Percentiles rank a stretch among this genome's conserved stretches.
Evolutionary conservation across 202 grass and related monocot species (phyloP).

Genomic region (Cymbopogon flexuosus): DNA sequence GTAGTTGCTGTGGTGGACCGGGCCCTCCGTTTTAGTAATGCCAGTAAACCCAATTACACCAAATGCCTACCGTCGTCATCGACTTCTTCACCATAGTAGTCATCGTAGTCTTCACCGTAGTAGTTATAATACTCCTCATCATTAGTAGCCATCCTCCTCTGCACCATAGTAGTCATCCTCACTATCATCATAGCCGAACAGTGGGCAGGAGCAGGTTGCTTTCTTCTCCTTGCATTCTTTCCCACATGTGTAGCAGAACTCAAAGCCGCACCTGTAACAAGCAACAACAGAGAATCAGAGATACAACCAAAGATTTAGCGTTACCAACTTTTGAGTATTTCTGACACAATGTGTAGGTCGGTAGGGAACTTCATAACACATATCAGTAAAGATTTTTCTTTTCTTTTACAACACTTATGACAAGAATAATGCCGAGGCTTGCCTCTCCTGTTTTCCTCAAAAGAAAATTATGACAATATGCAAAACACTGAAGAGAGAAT

Average conservation of each 20-base stretch:
- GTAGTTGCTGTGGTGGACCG: neutral
- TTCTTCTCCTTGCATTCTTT: slow-evolving; percentile 60
- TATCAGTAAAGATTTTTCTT: neutral
- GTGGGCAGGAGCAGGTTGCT: slow-evolving; percentile 45
- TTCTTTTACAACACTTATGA: neutral
- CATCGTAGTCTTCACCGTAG: neutral
- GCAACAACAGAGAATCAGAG: neutral
- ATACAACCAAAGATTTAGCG: neutral
- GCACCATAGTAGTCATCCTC: slow-evolving; percentile 24
- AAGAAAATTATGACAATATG: too few relatives aligned
- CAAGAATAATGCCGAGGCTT: too few relatives aligned
- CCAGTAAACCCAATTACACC: neutral
- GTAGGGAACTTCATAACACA: neutral
- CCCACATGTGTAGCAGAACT: slow-evolving; percentile 71
- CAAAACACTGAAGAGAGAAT: neutral
- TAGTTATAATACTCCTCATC: neutral
- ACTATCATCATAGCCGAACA: slow-evolving; percentile 27
- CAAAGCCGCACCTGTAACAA: slow-evolving; percentile 45
- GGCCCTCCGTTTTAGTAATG: neutral
- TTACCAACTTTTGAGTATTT: neutral
- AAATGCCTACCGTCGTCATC: neutral
- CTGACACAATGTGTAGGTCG: neutral
- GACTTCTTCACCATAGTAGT: neutral
- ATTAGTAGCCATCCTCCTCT: neutral
- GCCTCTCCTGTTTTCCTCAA: too few relatives aligned